Conservation (phyloP, 176 grass and related monocot species). For the Phoenix roebelenii region DNA sequence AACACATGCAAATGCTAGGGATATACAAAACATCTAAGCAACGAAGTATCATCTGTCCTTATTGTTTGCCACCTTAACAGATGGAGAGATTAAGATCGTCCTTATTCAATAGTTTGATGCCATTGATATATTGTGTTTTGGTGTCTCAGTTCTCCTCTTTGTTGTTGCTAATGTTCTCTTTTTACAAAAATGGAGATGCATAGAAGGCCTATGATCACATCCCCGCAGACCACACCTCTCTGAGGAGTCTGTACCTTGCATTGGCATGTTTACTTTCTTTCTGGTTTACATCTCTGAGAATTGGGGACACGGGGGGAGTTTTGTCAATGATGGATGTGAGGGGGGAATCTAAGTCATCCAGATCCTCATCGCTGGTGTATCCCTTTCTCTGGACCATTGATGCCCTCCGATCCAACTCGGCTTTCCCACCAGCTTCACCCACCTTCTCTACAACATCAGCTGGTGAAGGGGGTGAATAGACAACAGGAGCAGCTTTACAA, state of each 20-base stretch:
- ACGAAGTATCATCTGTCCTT: too few relatives aligned
- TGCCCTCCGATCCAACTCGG: constrained; percentile 50
- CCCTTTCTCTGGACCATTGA: constrained; percentile 56
- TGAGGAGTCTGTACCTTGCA: constrained; percentile 55
- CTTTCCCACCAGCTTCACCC: constrained; percentile 11
- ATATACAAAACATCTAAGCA: too few relatives aligned
- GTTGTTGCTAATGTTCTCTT: neutral
- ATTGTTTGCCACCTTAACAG: too few relatives aligned
- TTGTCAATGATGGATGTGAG: constrained; percentile 43
- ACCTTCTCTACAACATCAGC: constrained; percentile 43
- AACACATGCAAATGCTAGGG: too few relatives aligned
- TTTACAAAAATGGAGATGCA: neutral
- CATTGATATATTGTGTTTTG: too few relatives aligned
- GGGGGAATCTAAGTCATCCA: constrained; percentile 60
- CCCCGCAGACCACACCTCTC: constrained; percentile 59
- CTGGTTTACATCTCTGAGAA: constrained; percentile 10
- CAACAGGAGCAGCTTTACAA: constrained; percentile 31
- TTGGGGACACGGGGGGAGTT: constrained; percentile 31
- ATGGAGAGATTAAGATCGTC: too few relatives aligned
- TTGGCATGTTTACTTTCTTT: constrained; percentile 32
- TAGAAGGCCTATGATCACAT: neutral
- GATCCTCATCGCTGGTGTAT: constrained; percentile 69
- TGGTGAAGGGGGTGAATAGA: constrained; percentile 31
- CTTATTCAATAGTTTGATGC: too few relatives aligned
- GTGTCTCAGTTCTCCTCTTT: neutral